Percentiles rank a stretch among this genome's conserved stretches.
phyloP scores from a whole-genome alignment of 176 grass and related monocot species.

The Phoenix roebelenii region DNA sequence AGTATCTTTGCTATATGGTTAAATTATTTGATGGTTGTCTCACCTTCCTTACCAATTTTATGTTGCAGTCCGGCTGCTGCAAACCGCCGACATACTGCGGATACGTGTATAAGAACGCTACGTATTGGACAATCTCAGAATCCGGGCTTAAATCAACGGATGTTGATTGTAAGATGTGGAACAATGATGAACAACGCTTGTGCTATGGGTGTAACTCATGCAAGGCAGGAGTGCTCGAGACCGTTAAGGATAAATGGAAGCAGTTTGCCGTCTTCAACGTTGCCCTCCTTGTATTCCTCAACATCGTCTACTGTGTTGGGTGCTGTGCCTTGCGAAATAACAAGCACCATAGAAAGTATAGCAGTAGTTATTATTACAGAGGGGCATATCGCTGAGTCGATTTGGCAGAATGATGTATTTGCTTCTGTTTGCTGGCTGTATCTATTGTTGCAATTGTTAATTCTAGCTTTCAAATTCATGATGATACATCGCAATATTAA shows the following conservation, averaged over 20 bases:
- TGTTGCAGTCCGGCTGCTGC: conserved; percentile 60
- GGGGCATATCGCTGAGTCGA: too few species aligned
- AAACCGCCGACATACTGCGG: conserved; percentile 72
- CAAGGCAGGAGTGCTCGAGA: conserved; percentile 46
- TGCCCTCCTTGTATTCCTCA: conserved; percentile 34
- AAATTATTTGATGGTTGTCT: not conserved
- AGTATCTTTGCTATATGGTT: not conserved
- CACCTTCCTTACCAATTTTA: not conserved
- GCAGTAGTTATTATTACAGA: too few species aligned
- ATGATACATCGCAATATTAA: too few species aligned
- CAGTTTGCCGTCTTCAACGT: conserved; percentile 34
- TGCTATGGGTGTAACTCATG: conserved; percentile 64
- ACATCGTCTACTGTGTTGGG: conserved; percentile 48
- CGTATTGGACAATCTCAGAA: conserved; percentile 32
- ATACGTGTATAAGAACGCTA: conserved; percentile 37
- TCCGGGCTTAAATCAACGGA: conserved; percentile 20
- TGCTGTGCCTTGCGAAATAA: conserved; percentile 56
- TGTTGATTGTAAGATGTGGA: conserved; percentile 52
- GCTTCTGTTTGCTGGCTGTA: too few species aligned
- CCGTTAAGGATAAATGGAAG: conserved; percentile 50
- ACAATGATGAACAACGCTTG: conserved; percentile 38
- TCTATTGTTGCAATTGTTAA: too few species aligned
- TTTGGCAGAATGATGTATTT: too few species aligned
- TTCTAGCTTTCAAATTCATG: too few species aligned
- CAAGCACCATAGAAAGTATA: not conserved